A percentile compares a stretch with the other conserved stretches of the same genome.
Evolutionary conservation across 352 stramenopile species (phyloP).

Genomic region (Pelagophyceae sp.): DNA sequence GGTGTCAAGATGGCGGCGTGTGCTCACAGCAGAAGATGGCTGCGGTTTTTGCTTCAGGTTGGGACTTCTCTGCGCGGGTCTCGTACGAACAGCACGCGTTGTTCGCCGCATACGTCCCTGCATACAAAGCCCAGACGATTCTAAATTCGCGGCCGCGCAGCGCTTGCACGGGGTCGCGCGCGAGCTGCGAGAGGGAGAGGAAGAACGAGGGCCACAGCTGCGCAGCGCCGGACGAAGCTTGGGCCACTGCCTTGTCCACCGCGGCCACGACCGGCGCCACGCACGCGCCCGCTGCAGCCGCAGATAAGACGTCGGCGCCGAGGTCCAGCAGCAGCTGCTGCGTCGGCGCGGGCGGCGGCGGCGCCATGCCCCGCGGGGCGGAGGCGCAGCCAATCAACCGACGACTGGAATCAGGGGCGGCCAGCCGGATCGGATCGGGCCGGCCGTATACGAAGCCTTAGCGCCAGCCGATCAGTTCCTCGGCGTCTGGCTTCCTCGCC

Average conservation of each 20-base stretch:
- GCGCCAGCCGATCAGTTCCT: no score
- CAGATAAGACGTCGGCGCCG: neutral
- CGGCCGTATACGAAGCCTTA: no score
- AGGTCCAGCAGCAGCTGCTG: neutral
- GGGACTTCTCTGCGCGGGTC: neutral
- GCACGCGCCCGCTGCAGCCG: neutral
- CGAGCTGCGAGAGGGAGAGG: neutral
- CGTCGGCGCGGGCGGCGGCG: neutral
- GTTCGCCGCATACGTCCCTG: conserved; percentile 1
- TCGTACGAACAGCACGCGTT: neutral
- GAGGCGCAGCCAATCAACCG: no score
- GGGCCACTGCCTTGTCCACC: neutral
- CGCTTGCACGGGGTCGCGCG: neutral
- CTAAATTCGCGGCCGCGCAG: neutral
- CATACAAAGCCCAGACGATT: neutral
- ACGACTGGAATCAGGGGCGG: no score
- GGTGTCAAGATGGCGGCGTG: no score
- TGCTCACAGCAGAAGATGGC: neutral
- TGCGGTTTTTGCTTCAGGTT: neutral
- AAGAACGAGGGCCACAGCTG: neutral
- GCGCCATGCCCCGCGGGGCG: no score
- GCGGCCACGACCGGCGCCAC: neutral
- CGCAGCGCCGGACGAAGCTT: neutral
- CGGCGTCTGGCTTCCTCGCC: no score
- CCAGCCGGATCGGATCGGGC: no score